A percentile compares a stretch with the other conserved stretches of the same genome.
Conservation (phyloP, 2,329 filamentous ascomycete species). For the Apiospora marii region DNA sequence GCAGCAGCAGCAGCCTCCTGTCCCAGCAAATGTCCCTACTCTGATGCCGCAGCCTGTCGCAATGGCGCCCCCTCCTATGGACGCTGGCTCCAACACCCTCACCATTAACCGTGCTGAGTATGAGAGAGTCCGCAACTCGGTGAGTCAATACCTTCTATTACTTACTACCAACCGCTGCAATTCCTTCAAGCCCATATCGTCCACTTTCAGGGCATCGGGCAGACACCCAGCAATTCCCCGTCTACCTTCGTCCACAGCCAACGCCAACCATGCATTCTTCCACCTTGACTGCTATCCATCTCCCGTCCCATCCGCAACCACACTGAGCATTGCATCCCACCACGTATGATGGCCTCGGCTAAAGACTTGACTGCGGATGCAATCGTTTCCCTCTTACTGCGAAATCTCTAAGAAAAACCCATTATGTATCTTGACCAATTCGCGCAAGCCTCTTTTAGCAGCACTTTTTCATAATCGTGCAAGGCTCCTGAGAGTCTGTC, state of each 20-base stretch:
- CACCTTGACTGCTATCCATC: conserved; percentile 22
- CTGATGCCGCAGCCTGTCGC: conserved; percentile 29
- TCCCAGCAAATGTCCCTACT: conserved; percentile 11
- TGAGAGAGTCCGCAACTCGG: conserved; percentile 80
- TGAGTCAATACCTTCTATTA: conserved; percentile 57
- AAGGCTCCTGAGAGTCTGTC: neutral
- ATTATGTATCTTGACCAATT: neutral
- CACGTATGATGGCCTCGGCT: neutral
- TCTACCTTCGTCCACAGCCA: neutral
- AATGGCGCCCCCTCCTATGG: conserved; percentile 13
- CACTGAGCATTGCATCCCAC: neutral
- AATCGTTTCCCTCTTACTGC: neutral
- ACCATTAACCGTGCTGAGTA: conserved; percentile 71
- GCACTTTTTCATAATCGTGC: neutral
- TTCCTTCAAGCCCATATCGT: neutral
- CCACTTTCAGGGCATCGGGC: neutral
- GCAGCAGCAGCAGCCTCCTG: conserved; percentile 1
- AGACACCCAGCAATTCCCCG: neutral
- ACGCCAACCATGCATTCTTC: neutral
- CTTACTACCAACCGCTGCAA: neutral
- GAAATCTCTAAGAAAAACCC: neutral
- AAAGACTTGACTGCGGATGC: neutral
- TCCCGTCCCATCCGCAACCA: neutral
- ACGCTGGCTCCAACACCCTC: conserved; percentile 26
- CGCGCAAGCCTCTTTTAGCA: neutral